Conservation (phyloP, 1,284 basidiomycete species). For the Boletus sp. region DNA sequence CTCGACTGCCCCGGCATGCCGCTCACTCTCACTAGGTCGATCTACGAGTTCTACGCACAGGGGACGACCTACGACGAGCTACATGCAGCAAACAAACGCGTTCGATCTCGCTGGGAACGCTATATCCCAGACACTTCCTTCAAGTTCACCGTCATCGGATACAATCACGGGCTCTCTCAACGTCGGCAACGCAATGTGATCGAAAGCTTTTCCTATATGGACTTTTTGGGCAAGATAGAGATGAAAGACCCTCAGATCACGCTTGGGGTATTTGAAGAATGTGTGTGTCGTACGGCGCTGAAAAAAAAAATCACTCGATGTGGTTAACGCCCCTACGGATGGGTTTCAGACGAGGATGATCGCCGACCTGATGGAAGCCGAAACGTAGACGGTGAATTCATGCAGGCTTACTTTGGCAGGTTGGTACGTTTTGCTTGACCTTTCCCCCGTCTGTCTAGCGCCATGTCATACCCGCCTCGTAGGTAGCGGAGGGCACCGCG, state of each 20-base stretch:
- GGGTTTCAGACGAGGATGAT: slow-evolving; percentile 45
- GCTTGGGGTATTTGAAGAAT: slow-evolving; percentile 88
- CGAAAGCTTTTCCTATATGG: slow-evolving; percentile 85
- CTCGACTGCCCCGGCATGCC: background rate
- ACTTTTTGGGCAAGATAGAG: slow-evolving; percentile 76
- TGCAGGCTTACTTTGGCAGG: slow-evolving; percentile 76
- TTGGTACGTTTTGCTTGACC: slow-evolving; percentile 56
- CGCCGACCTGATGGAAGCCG: slow-evolving; percentile 43
- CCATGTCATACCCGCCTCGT: background rate
- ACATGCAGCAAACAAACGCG: slow-evolving; percentile 54
- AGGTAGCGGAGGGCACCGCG: slow-evolving; percentile 74
- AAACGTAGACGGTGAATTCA: slow-evolving; percentile 65
- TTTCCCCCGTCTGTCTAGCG: background rate
- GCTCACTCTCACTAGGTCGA: slow-evolving; percentile 47
- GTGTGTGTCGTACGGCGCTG: slow-evolving; percentile 43
- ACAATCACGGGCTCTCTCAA: slow-evolving; percentile 73
- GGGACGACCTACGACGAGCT: slow-evolving; percentile 67
- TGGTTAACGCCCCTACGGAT: background rate
- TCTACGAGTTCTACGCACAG: slow-evolving; percentile 74
- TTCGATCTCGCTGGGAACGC: slow-evolving; percentile 51
- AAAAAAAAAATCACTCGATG: background rate
- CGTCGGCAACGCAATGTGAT: slow-evolving; percentile 65
- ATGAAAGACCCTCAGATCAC: slow-evolving; percentile 80
- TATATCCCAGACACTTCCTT: slow-evolving; percentile 70
- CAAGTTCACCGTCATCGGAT: slow-evolving; percentile 75